These are phyloP conservation scores for Ceratobasidium sp. DNA, from an alignment of 1,284 basidiomycete species.

Conservation along the genomic window DNA sequence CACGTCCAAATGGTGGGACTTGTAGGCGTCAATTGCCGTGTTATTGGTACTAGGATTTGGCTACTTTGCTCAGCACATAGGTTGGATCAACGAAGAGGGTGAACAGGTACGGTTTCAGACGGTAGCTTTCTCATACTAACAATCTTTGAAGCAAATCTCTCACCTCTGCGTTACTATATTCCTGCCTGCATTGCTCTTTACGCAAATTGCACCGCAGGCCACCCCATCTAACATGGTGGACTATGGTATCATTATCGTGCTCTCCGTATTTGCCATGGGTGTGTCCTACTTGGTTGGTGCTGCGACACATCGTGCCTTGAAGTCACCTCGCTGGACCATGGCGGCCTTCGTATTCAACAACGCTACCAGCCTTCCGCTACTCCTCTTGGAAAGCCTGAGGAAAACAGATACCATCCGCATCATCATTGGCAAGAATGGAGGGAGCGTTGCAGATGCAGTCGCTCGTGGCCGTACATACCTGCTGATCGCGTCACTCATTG, in stretches of 20 bases:
- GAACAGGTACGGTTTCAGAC: constrained; percentile 7
- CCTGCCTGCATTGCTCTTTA: constrained; percentile 23
- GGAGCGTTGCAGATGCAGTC: constrained; percentile 12
- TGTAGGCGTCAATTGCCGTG: constrained; percentile 31
- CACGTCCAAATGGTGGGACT: neutral
- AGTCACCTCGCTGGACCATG: constrained; percentile 29
- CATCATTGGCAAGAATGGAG: constrained; percentile 14
- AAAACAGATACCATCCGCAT: constrained; percentile 34
- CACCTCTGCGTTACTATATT: constrained; percentile 29
- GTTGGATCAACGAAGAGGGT: constrained; percentile 12
- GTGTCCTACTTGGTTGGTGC: constrained; percentile 19
- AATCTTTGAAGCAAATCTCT: constrained; percentile 23
- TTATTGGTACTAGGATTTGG: constrained; percentile 24
- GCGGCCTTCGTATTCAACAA: constrained; percentile 37
- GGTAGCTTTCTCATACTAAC: neutral
- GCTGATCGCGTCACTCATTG: constrained; percentile 28
- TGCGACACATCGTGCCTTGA: neutral
- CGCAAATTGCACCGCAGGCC: constrained; percentile 32
- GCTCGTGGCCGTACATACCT: constrained; percentile 31
- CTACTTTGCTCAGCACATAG: constrained; percentile 17
- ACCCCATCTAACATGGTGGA: constrained; percentile 17
- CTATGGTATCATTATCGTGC: constrained; percentile 23
- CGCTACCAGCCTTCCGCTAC: constrained; percentile 32
- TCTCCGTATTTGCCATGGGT: constrained; percentile 20
- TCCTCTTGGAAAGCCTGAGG: constrained; percentile 29